These are phyloP conservation scores for Coleophoma cylindrospora DNA, from an alignment of 2,329 filamentous ascomycete species.

Conservation along the genomic window DNA sequence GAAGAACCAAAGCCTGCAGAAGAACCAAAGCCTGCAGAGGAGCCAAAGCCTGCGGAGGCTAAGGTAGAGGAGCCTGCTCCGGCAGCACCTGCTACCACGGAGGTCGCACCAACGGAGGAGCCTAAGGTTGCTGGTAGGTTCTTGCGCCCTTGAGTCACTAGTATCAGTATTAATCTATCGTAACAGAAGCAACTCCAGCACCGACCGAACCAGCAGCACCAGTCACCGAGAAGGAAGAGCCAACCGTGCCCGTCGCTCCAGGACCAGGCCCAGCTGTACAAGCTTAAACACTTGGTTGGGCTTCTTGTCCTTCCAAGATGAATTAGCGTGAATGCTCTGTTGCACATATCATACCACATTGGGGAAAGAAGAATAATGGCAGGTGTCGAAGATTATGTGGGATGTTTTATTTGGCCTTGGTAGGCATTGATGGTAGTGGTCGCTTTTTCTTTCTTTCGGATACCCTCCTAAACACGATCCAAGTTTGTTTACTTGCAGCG, in stretches of 20 bases:
- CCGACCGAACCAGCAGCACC: slow-evolving; percentile 6
- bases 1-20: slow-evolving; percentile 5
- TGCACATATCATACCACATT: slow-evolving; percentile 7
- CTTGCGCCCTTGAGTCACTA: not conserved
- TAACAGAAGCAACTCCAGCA: slow-evolving; percentile 10
- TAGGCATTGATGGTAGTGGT: slow-evolving; percentile 6
- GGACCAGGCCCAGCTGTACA: slow-evolving; percentile 4
- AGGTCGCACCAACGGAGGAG: slow-evolving; percentile 4
- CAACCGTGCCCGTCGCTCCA: slow-evolving; percentile 1
- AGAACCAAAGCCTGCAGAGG: slow-evolving; percentile 1
- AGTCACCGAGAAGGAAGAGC: slow-evolving; percentile 9
- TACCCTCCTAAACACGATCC: not conserved
- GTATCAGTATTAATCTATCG: too few species aligned
- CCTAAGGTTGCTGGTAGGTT: slow-evolving; percentile 10
- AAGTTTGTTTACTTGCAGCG: not conserved
- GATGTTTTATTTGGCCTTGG: slow-evolving; percentile 7
- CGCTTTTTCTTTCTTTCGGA: slow-evolving; percentile 12
- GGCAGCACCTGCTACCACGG: not conserved
- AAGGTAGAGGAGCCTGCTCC: slow-evolving; percentile 6
- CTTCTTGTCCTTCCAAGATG: too few species aligned
- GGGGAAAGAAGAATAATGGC: slow-evolving; percentile 18
- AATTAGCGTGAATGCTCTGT: too few species aligned
- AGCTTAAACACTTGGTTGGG: not conserved
- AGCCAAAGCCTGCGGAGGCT: slow-evolving; percentile 2
- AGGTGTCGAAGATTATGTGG: slow-evolving; percentile 11